Evolutionary conservation across 208 protist species (phyloP).

Genomic region (Leishmania tarentolae): DNA sequence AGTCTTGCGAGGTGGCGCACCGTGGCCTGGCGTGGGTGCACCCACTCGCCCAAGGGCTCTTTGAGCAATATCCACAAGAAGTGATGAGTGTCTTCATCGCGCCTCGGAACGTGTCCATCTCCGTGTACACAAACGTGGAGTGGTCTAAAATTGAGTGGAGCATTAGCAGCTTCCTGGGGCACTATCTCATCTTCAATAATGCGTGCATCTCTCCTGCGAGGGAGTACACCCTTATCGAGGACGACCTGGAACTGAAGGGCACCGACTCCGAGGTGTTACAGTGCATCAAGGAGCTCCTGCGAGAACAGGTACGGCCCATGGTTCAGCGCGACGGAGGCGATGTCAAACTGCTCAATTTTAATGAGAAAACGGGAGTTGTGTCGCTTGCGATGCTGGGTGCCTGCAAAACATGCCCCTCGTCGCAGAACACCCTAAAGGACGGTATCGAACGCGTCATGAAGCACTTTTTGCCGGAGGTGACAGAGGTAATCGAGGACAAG

Average conservation of each 20-base stretch:
- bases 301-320: constrained; percentile 91
- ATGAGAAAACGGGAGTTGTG: constrained; percentile 87
- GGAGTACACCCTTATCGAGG: constrained; percentile 84
- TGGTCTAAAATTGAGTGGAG: constrained; percentile 83
- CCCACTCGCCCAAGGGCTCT: constrained; percentile 81
- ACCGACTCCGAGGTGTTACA: constrained; percentile 89
- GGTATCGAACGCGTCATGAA: constrained; percentile 92
- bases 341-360: constrained; percentile 87
- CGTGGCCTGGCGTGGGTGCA: constrained; percentile 85
- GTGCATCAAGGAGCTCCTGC: constrained; percentile 94
- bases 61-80: constrained; percentile 89
- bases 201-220: constrained; percentile 63
- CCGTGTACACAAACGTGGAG: constrained; percentile 72
- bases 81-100: constrained; percentile 85
- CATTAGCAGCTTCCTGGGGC: constrained; percentile 86
- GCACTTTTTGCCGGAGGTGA: constrained; percentile 94
- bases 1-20: constrained; percentile 87
- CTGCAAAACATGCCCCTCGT: constrained; percentile 90
- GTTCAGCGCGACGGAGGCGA: constrained; percentile 94
- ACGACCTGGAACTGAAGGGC: constrained; percentile 73
- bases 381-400: constrained; percentile 91
- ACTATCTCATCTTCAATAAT: constrained; percentile 85
- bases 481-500: constrained; percentile 67
- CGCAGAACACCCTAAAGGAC: constrained; percentile 88
- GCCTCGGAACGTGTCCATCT: constrained; percentile 75